These are phyloP conservation scores for Collybia mongolica DNA, from an alignment of 768 basidiomycete species.

Conservation along the genomic window DNA sequence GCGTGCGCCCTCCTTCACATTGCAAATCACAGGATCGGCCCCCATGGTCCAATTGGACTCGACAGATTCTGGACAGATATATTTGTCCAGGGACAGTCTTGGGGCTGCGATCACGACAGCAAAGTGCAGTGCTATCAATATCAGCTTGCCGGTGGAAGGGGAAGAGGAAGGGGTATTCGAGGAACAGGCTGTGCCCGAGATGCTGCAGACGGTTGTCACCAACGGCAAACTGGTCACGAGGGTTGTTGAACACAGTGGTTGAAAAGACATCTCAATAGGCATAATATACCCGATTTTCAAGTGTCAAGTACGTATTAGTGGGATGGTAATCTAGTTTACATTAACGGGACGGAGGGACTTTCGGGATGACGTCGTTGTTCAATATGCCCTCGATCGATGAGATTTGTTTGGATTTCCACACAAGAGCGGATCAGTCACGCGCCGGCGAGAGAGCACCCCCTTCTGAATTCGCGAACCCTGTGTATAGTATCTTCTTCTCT, in stretches of 20 bases:
- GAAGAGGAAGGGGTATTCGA: constrained; percentile 92
- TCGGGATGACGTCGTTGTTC: neutral
- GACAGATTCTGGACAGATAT: constrained; percentile 94
- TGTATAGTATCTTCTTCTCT: constrained; percentile 5
- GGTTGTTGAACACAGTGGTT: constrained; percentile 85
- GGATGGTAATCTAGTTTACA: neutral
- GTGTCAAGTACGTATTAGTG: too few species aligned
- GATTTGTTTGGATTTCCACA: neutral
- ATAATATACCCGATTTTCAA: too few species aligned
- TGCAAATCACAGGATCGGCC: constrained; percentile 87
- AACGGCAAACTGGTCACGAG: constrained; percentile 85
- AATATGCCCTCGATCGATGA: constrained; percentile 5
- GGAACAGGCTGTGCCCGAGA: constrained; percentile 92
- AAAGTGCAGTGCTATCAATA: constrained; percentile 91
- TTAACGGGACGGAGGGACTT: neutral
- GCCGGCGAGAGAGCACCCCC: neutral
- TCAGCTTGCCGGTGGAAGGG: constrained; percentile 80
- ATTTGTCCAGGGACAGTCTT: constrained; percentile 81
- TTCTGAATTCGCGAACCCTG: neutral
- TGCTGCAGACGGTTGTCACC: constrained; percentile 83
- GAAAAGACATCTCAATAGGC: constrained; percentile 2
- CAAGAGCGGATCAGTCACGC: constrained; percentile 8
- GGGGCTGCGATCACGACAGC: constrained; percentile 85
- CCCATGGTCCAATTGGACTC: constrained; percentile 94
- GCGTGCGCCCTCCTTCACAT: constrained; percentile 86